A percentile compares a stretch with the other conserved stretches of the same genome.
Conservation (phyloP, 2,329 filamentous ascomycete genomes). For the Fusarium coffeatum region DNA sequence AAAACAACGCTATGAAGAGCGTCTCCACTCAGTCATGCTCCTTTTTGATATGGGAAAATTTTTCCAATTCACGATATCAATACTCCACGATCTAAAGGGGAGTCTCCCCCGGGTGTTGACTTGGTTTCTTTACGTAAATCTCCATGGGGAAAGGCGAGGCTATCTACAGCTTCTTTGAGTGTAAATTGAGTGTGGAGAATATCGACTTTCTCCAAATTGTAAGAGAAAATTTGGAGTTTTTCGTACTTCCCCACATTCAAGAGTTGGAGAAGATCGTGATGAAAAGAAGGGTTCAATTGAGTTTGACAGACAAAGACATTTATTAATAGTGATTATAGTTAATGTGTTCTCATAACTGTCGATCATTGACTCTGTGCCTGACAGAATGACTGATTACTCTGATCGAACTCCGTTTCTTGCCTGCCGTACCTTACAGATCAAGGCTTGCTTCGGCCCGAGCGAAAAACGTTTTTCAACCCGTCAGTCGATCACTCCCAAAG, state of each 20-base stretch:
- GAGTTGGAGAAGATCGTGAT: neutral
- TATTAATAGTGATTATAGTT: neutral
- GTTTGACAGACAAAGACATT: neutral
- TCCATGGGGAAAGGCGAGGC: constrained; percentile 33
- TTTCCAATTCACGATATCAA: neutral
- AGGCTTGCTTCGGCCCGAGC: constrained; percentile 2
- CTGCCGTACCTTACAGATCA: neutral
- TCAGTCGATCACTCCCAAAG: neutral
- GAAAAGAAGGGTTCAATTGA: neutral
- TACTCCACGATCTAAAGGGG: constrained; percentile 21
- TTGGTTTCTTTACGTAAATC: constrained; percentile 31
- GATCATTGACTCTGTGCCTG: neutral
- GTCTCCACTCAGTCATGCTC: constrained; percentile 25
- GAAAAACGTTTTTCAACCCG: neutral
- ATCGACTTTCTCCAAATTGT: neutral
- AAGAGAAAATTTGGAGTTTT: neutral
- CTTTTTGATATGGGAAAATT: neutral
- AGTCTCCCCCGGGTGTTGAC: constrained; percentile 12
- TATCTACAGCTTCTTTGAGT: neutral
- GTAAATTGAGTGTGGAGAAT: constrained; percentile 7
- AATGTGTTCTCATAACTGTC: neutral
- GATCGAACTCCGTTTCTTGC: neutral
- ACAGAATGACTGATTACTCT: neutral
- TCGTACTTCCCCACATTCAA: neutral
- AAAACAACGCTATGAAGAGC: constrained; percentile 11